Evolutionary conservation across 306 rosid genomes (phyloP), one percentile per base, ranked within the genome.

Genomic region (Datisca glomerata): DNA sequence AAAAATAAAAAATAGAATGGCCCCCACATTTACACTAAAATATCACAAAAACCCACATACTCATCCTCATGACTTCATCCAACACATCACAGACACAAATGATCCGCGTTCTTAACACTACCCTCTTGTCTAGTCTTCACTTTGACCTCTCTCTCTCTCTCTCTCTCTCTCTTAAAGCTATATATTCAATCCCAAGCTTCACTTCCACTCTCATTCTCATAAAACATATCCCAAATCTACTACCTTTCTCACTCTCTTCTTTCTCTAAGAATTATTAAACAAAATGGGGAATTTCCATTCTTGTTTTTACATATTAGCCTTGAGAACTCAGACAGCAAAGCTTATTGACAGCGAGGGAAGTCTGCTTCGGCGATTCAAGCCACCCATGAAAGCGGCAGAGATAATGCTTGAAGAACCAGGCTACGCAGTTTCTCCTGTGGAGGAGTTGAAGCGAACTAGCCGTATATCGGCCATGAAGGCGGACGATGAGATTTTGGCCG

Each of bases 401-500:
- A 57, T 81, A n/a, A 76, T 81, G 93, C 60, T 81, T 29, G 75
- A 73, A 24, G 51, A 55, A 3, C 67, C 79, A n/a, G 93, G 93
- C 33, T 52, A 55, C 55, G 73, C 67, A 29, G 40, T 81, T 44
- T 42, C 63, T 25, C 77, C 59, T 24, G 76, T 38, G 35, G 79
- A 69, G 0, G 66, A 61, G 9, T 34, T 81, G 13, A 61, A 41
- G 14, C 42, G 53, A 24, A 73, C 75, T 2, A 59, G 71, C 17
- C 57, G 75, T 50, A 50, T 73, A 6, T 50, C 24, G 21, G 75
- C 86, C 22, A 34, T 76, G 44, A 2, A 11, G 5, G 86, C 93
- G 14, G 83, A 81, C 7, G 65, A 64, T 25, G 93, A 73, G 41
- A 74, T 81, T 10, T 5, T 56, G 12, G 52, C 57, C 3, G 74